Percentiles rank a stretch among this genome's conserved stretches.
Evolutionary conservation across 768 basidiomycete species (phyloP).

Genomic region (Tephrocybe rancida): DNA sequence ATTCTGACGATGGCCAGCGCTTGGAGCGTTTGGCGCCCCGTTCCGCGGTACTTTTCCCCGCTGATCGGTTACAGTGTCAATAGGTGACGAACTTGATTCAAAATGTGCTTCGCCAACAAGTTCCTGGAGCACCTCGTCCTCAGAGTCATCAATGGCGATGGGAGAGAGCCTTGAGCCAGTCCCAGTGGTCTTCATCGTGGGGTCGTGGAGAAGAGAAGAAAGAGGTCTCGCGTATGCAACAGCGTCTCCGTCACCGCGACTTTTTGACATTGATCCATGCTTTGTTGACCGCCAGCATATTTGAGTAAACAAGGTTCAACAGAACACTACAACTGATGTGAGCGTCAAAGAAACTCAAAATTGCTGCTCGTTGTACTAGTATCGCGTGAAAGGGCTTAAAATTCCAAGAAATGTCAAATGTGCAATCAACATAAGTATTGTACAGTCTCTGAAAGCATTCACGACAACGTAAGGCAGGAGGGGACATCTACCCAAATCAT

Average conservation of each 20-base stretch:
- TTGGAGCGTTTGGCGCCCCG: neutral
- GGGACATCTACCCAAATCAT: no score
- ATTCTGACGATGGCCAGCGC: neutral
- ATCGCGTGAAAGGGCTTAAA: no score
- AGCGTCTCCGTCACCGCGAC: neutral
- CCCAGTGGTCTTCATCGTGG: constrained; percentile 22
- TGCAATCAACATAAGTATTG: neutral
- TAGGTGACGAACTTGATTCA: constrained; percentile 4
- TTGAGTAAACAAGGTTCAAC: neutral
- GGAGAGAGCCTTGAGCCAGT: constrained; percentile 37
- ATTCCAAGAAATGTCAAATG: no score
- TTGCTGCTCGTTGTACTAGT: no score
- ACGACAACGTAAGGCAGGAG: neutral
- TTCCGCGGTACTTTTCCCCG: constrained; percentile 4
- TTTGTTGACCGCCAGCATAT: neutral
- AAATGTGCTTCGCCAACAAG: constrained; percentile 24
- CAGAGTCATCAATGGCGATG: constrained; percentile 42
- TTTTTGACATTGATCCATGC: neutral
- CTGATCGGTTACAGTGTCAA: constrained; percentile 6
- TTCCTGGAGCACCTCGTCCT: constrained; percentile 38
- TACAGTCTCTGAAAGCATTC: neutral
- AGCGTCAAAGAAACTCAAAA: no score
- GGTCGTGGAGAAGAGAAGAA: neutral
- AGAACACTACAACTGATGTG: neutral
- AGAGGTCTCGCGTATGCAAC: neutral